Evolutionary conservation across 139 green algal species (phyloP), one percentile per base, ranked within the genome.

Genomic region (Closterium sp.): DNA sequence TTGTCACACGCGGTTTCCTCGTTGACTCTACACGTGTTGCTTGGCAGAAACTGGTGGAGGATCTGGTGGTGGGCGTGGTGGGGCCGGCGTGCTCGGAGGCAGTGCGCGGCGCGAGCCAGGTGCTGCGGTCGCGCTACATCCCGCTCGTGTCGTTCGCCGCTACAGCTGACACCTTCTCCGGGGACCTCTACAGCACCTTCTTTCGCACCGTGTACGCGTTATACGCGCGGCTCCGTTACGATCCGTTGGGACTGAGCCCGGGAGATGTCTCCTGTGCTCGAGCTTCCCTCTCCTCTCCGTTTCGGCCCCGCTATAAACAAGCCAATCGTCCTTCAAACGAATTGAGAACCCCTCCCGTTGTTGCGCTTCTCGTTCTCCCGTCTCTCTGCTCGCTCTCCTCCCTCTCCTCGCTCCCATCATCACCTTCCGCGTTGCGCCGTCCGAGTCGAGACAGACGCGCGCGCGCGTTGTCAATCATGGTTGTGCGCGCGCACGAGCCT

Each of bases 161-260:
- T 32, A 86, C 83, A 32, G 83, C 83, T 28, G 83, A 86, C 83
- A 19, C 30, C 30, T 86, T 86, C 30, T 32, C n/a, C n/a, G 30
- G n/a, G n/a, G 83, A 86, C 83, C 83, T 32, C n/a, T 86, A 86
- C 83, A 86, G 30, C 30, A 86, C 30, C 83, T 86, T 86, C 83
- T 86, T 86, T 23, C 83, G 83, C 83, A 86, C 83, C 83, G 83
- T 92, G 34, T 92, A 76, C 55, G 55, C 55, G 55, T 76, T 76
- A 76, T 19, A 28, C 55, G 55, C 12, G 10, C 55, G 23, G 55
- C 16, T 4, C 16, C 55, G 55, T 28, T 76, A 76, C 23, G 12
- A 76, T 76, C 55, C 55, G 55, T 76, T 28, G 25, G 55, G 16
- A 28, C 23, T 76, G 9, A 19, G 12, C 55, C 16, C 55, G 55